Conservation (phyloP, 2,329 filamentous ascomycete genomes). For the Aspergillus sergii region DNA sequence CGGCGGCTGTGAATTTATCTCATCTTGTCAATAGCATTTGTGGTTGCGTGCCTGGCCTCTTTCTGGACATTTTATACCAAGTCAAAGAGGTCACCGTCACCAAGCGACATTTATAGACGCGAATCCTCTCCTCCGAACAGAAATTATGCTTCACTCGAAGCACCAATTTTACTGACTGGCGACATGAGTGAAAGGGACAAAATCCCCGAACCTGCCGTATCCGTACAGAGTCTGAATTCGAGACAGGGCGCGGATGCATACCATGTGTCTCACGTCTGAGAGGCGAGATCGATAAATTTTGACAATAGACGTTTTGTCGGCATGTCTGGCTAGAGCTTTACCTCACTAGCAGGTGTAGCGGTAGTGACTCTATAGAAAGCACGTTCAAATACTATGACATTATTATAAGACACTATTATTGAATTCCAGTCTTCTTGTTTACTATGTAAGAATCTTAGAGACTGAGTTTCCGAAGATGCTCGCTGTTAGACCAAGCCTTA, state of each 20-base stretch:
- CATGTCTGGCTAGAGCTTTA: too few relatives aligned
- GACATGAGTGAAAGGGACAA: background rate
- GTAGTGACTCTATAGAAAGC: too few relatives aligned
- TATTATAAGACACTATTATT: too few relatives aligned
- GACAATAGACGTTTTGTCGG: too few relatives aligned
- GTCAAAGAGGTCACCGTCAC: background rate
- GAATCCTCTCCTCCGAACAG: background rate
- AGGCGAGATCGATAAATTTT: too few relatives aligned
- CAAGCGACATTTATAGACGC: background rate
- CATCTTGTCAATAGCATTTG: background rate
- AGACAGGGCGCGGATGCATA: background rate
- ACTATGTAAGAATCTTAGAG: too few relatives aligned
- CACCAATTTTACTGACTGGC: background rate
- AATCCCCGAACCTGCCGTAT: background rate
- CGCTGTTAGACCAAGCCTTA: too few relatives aligned
- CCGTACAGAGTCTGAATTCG: background rate
- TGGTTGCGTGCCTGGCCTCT: slow-evolving; percentile 9
- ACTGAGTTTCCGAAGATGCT: too few relatives aligned
- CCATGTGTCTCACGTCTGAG: too few relatives aligned
- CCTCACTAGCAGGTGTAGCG: too few relatives aligned
- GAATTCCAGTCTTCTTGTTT: too few relatives aligned
- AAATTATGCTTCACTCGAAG: background rate
- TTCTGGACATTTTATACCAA: slow-evolving; percentile 13
- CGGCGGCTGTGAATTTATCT: background rate
- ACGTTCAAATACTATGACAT: too few relatives aligned